Percentiles rank a stretch among this genome's conserved stretches.
phyloP scores from a whole-genome alignment of 225 moss, liverwort and hornwort genomes.

The Bryoerythrophyllum caledonicum region DNA sequence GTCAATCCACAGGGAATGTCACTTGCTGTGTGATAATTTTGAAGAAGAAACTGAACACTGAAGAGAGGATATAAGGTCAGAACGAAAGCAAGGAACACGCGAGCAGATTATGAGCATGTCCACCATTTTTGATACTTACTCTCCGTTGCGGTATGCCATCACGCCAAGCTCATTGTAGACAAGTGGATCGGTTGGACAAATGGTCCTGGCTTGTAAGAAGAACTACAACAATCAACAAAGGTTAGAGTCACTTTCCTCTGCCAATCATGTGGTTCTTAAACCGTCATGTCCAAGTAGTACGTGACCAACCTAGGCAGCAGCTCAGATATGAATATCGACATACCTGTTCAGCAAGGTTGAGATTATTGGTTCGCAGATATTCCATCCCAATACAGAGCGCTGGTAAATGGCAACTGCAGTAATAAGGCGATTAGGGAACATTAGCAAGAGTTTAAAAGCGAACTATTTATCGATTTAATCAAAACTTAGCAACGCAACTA shows the following conservation, averaged over 20 bases:
- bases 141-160: constrained; percentile 92
- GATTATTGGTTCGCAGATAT: constrained; percentile 93
- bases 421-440: neutral
- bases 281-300: too few species aligned
- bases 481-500: neutral
- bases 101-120: neutral
- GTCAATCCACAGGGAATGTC: constrained; percentile 28
- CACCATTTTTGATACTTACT: constrained; percentile 43
- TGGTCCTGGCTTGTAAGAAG: constrained; percentile 86
- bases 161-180: constrained; percentile 95
- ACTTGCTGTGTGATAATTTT: neutral
- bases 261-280: constrained; percentile 1
- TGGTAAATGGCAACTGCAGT: constrained; percentile 83
- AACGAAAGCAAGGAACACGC: neutral
- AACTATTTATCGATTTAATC: neutral
- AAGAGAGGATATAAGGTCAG: constrained; percentile 7
- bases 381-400: constrained; percentile 97
- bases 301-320: constrained; percentile 5
- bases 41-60: constrained; percentile 15
- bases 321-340: constrained; percentile 1
- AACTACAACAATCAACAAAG: constrained; percentile 61
- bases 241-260: constrained; percentile 24
- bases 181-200: constrained; percentile 94
- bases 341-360: constrained; percentile 92
- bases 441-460: neutral